Evolutionary conservation across 2,329 filamentous ascomycete species (phyloP).

Genomic region (Claviceps sp.): DNA sequence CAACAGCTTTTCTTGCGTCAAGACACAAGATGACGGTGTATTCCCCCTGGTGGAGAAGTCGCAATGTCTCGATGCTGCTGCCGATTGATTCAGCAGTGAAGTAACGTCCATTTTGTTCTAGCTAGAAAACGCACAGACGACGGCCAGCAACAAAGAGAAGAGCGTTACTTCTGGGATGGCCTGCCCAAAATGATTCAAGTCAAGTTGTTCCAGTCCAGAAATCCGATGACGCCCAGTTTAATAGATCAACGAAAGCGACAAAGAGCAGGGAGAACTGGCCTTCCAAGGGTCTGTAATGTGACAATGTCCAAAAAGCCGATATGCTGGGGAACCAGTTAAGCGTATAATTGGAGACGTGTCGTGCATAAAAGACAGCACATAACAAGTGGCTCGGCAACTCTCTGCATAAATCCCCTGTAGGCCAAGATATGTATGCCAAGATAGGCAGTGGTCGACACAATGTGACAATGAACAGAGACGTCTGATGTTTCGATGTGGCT

Average conservation of each 20-base stretch:
- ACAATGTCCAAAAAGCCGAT: background rate
- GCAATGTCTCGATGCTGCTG: constrained; percentile 5
- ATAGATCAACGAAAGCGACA: background rate
- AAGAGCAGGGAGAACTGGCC: background rate
- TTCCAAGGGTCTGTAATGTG: background rate
- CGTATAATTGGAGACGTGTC: background rate
- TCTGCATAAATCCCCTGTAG: background rate
- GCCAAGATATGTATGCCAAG: background rate
- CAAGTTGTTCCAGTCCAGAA: background rate
- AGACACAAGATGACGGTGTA: constrained; percentile 4
- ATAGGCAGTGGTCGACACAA: background rate
- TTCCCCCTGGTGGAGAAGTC: constrained; percentile 6
- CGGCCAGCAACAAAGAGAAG: background rate
- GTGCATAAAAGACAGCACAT: background rate
- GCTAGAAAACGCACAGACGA: background rate
- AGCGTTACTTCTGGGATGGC: background rate
- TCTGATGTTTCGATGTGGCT: constrained; percentile 6
- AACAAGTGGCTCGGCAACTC: constrained; percentile 1
- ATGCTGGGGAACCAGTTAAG: background rate
- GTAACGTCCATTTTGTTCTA: constrained; percentile 25
- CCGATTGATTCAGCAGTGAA: constrained; percentile 25
- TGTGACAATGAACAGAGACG: background rate
- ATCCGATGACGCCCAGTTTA: background rate
- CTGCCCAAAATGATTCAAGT: background rate
- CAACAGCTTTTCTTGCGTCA: constrained; percentile 1